phyloP scores from a whole-genome alignment of 345 rosid genomes.

The Gossypioides kirkii region DNA sequence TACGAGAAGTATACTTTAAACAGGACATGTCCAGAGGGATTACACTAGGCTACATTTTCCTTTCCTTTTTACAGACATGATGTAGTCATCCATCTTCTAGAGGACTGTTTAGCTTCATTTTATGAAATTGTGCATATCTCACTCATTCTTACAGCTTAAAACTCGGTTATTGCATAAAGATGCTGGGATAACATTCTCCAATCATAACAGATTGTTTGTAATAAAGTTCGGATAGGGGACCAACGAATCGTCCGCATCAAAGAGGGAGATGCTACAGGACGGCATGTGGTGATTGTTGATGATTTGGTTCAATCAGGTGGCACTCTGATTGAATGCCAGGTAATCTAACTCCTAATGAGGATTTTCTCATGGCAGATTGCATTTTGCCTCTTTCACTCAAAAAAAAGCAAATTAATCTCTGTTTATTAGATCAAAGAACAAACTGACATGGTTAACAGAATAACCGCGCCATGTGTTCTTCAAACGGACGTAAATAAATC shows the following conservation, averaged over 20 bases:
- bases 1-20: background rate
- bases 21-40: background rate
- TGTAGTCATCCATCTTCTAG: background rate
- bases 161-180: background rate
- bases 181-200: constrained; percentile 6
- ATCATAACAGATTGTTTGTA: constrained; percentile 68
- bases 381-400: no score
- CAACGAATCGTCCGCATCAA: constrained; percentile 82
- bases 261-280: constrained; percentile 84
- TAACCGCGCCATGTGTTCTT: no score
- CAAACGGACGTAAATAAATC: no score
- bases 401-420: no score
- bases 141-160: background rate
- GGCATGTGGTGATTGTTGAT: constrained; percentile 91
- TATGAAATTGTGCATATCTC: background rate
- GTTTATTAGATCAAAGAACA: no score
- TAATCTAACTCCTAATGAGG: constrained; percentile 19
- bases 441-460: no score
- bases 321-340: constrained; percentile 96
- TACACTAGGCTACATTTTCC: background rate
- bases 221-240: constrained; percentile 90
- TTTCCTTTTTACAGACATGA: background rate
- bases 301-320: constrained; percentile 99
- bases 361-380: background rate
- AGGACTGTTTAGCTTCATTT: background rate